Evolutionary conservation across 768 basidiomycete species (phyloP).

Genomic region (Russula vinacea): DNA sequence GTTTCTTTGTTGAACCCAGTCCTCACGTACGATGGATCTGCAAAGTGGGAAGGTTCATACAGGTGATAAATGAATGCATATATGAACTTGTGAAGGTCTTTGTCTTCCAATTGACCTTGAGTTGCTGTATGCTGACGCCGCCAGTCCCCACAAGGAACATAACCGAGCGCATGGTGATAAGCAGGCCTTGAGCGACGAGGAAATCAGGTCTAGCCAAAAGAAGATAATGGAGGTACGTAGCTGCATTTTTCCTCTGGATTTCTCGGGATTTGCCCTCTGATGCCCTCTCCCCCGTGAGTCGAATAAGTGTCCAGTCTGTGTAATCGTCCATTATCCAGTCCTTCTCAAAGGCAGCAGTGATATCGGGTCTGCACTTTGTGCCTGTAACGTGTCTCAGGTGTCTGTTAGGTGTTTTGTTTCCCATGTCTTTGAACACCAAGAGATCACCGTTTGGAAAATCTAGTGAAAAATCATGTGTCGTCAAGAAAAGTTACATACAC

Average conservation of each 20-base stretch:
- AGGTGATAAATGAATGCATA: background rate
- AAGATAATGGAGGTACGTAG: background rate
- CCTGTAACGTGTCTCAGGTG: background rate
- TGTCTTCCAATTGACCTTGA: background rate
- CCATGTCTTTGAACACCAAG: background rate
- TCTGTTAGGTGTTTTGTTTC: background rate
- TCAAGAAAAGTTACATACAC: background rate
- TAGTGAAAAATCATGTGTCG: background rate
- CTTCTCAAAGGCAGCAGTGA: background rate
- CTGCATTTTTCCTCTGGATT: background rate
- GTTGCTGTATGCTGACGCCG: background rate
- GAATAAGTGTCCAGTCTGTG: background rate
- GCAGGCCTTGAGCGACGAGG: slow-evolving; percentile 2
- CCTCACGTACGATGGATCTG: slow-evolving; percentile 3
- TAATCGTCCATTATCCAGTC: no score
- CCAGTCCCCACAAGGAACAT: no score
- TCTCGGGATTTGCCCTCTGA: background rate
- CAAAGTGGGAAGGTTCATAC: slow-evolving; percentile 1
- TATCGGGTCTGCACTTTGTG: slow-evolving; percentile 1
- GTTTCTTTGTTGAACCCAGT: background rate
- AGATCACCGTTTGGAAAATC: background rate
- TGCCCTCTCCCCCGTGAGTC: no score
- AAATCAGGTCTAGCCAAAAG: slow-evolving; percentile 3
- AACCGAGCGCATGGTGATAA: background rate
- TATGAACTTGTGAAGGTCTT: background rate